Percentiles rank a stretch among this genome's conserved stretches.
Conservation (phyloP, 2,329 filamentous ascomycete species). For the Fusarium liriodendri region DNA sequence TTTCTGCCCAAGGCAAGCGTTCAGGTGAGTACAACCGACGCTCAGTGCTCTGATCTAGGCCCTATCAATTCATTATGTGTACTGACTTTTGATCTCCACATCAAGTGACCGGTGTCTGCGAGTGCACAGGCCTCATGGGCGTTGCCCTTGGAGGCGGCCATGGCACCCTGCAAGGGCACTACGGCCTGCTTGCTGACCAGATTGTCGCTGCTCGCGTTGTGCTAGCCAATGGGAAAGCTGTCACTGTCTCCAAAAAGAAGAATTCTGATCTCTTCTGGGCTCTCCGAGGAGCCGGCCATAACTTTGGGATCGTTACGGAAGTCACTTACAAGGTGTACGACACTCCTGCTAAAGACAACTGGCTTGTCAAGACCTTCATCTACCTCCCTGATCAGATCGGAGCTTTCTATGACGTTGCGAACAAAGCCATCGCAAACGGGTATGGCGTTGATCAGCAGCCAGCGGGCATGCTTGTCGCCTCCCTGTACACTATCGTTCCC, state of each 20-base stretch:
- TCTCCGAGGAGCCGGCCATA: slow-evolving; percentile 48
- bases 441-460: not conserved
- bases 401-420: not conserved
- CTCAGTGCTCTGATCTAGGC: not conserved
- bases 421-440: not conserved
- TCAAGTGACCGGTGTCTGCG: slow-evolving; percentile 40
- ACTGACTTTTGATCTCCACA: not conserved
- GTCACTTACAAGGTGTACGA: slow-evolving; percentile 40
- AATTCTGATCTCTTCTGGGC: slow-evolving; percentile 50
- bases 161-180: slow-evolving; percentile 44
- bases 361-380: not conserved
- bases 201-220: slow-evolving; percentile 49
- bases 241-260: slow-evolving; percentile 32
- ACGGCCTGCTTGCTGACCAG: slow-evolving; percentile 48
- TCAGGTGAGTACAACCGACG: not conserved
- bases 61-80: not conserved
- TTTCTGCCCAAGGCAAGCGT: not conserved
- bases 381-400: not conserved
- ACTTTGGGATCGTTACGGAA: slow-evolving; percentile 49
- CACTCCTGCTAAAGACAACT: slow-evolving; percentile 42
- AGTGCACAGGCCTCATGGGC: slow-evolving; percentile 46
- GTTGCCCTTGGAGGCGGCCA: slow-evolving; percentile 47
- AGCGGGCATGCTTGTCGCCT: not conserved
- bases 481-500: not conserved
- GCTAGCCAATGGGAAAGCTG: slow-evolving; percentile 42